A percentile compares a stretch with the other conserved stretches of the same genome.
phyloP scores from a whole-genome alignment of 768 basidiomycete genomes.

The Dacryopinax spathularia region DNA sequence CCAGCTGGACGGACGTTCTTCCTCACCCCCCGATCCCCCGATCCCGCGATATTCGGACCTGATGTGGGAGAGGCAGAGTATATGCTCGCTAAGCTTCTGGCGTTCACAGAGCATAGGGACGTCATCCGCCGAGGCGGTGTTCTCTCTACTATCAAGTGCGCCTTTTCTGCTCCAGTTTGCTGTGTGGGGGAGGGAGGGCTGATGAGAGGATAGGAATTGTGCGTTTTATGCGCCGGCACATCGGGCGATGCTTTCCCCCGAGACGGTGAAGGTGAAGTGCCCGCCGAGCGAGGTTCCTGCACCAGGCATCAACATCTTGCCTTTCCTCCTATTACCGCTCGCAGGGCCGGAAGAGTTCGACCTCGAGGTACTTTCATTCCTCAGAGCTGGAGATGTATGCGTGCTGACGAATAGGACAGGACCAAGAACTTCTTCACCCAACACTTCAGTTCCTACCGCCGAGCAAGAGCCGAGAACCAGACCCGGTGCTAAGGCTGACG shows the following conservation, averaged over 20 bases:
- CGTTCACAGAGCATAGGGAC: conserved; percentile 83
- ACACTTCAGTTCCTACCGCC: conserved; percentile 78
- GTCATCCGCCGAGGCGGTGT: conserved; percentile 78
- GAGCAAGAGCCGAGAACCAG: conserved; percentile 70
- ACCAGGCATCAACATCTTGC: conserved; percentile 71
- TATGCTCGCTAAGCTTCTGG: conserved; percentile 64
- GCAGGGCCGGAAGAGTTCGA: conserved; percentile 94
- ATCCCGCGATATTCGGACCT: conserved; percentile 29
- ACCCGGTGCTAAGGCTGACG: conserved; percentile 58
- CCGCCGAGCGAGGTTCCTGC: conserved; percentile 43
- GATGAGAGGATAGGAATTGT: conserved; percentile 48
- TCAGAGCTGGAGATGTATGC: not conserved
- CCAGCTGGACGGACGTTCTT: conserved; percentile 69
- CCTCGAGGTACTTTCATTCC: conserved; percentile 45
- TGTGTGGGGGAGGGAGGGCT: conserved; percentile 10
- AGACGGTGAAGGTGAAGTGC: conserved; percentile 31
- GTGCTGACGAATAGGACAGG: conserved; percentile 30
- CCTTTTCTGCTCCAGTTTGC: conserved; percentile 7
- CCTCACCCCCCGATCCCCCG: conserved; percentile 46
- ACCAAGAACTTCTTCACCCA: conserved; percentile 73
- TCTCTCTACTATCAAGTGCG: conserved; percentile 73
- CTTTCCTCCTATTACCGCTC: conserved; percentile 74
- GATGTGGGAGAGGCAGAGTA: conserved; percentile 49
- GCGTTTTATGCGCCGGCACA: conserved; percentile 57
- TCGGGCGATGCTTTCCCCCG: conserved; percentile 46